Evolutionary conservation across 495 filamentous ascomycete species (phyloP).

Genomic region (Neurospora terricola): DNA sequence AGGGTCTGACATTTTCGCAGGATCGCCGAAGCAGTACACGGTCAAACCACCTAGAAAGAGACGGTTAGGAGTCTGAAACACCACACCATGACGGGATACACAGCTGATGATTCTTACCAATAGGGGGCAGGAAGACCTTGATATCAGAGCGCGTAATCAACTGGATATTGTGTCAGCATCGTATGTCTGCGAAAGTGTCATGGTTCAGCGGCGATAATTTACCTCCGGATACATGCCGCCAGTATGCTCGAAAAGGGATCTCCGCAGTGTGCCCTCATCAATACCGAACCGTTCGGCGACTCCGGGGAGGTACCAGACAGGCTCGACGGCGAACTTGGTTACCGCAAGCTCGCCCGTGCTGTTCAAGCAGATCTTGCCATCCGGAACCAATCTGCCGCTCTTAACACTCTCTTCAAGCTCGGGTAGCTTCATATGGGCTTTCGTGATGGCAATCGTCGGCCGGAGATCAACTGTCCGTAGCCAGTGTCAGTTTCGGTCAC

Average conservation of each 20-base stretch:
- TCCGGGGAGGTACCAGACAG: conserved; percentile 91
- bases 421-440: conserved; percentile 92
- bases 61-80: conserved; percentile 18
- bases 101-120: conserved; percentile 36
- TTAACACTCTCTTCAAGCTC: conserved; percentile 85
- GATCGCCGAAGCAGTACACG: conserved; percentile 95
- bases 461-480: conserved; percentile 60
- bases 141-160: conserved; percentile 88
- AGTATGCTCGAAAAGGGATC: conserved; percentile 87
- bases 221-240: conserved; percentile 83
- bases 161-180: conserved; percentile 24
- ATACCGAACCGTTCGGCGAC: conserved; percentile 94
- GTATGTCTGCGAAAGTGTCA: neutral
- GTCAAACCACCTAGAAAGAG: conserved; percentile 67
- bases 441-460: conserved; percentile 88
- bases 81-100: conserved; percentile 2
- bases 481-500: conserved; percentile 7
- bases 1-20: conserved; percentile 82
- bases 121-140: conserved; percentile 92
- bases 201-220: conserved; percentile 3
- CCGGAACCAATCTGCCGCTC: conserved; percentile 67
- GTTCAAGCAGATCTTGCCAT: conserved; percentile 87
- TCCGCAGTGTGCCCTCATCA: conserved; percentile 77
- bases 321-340: conserved; percentile 94
- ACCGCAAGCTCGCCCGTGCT: conserved; percentile 77